Base-by-base conservation (phyloP, 192 early-diverging fungal genomes). In the Geranomyces variabilis region DNA sequence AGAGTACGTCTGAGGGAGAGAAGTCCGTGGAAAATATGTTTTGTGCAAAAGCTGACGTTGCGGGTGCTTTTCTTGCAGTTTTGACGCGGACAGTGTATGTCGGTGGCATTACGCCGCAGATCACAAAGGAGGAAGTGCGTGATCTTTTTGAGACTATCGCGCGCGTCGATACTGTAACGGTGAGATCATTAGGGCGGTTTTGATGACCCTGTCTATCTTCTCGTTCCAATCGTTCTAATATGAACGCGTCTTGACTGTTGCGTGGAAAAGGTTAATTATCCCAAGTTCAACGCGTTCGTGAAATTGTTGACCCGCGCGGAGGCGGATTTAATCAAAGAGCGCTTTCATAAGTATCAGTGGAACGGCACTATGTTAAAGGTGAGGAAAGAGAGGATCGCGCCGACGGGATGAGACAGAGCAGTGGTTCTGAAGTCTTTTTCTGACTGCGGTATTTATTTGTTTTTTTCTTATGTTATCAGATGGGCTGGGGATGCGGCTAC, bases 401-500 rank as follows among this genome's bases (percentile, higher is more conserved):
- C 70, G n/a, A n/a, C n/a, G n/a, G n/a, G n/a, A n/a, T n/a, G n/a
- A n/a, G n/a, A n/a, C n/a, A n/a, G n/a, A n/a, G n/a, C n/a, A n/a
- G n/a, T n/a, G n/a, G n/a, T n/a, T n/a, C n/a, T n/a, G n/a, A n/a
- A n/a, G n/a, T n/a, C n/a, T n/a, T n/a, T n/a, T n/a, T n/a, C n/a
- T n/a, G n/a, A n/a, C n/a, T n/a, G n/a, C n/a, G n/a, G n/a, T n/a
- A n/a, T n/a, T 41, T 41, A 3, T 41, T 41, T 41, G 36, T 41
- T 41, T 41, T 41, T 41, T 41, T 3, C 36, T 28, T 55, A 3
- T 28, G 14, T 24, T 55, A 24, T 34, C 46, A 81, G 80, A 73
- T 82, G 29, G 79, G 84, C 19, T 86, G 84, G 84, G 84, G 81
- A 49, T 86, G 84, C 67, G 84, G 84, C 8, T 86, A 81, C 68